phyloP scores from a whole-genome alignment of 2,329 filamentous ascomycete genomes.

The Fusarium chaquense region DNA sequence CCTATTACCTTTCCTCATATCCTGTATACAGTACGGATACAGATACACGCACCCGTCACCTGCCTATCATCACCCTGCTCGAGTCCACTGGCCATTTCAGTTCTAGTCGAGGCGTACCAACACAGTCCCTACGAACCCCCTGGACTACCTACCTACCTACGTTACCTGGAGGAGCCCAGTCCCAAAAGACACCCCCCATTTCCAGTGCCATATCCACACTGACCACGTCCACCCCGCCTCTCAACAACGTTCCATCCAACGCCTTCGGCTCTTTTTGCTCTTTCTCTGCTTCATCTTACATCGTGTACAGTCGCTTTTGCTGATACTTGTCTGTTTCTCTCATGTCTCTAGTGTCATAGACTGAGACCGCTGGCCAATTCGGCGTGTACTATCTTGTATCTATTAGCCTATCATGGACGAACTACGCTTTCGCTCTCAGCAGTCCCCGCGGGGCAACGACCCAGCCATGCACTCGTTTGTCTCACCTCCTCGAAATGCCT shows the following conservation, averaged over 20 bases:
- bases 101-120: conserved; percentile 31
- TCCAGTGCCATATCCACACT: conserved; percentile 47
- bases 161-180: conserved; percentile 38
- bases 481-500: conserved; percentile 78
- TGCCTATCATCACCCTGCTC: conserved; percentile 18
- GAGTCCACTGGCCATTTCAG: conserved; percentile 21
- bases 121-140: conserved; percentile 32
- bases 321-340: conserved; percentile 51
- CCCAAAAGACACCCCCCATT: conserved; percentile 37
- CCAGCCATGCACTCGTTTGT: conserved; percentile 79
- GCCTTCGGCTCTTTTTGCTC: conserved; percentile 46
- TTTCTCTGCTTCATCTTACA: conserved; percentile 39
- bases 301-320: conserved; percentile 40
- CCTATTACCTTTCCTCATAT: conserved; percentile 4
- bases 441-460: conserved; percentile 79
- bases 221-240: conserved; percentile 50
- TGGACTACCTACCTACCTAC: conserved; percentile 10
- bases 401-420: conserved; percentile 73
- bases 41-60: conserved; percentile 22
- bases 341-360: conserved; percentile 54
- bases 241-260: conserved; percentile 50
- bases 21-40: conserved; percentile 20
- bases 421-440: conserved; percentile 80
- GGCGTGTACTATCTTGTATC: conserved; percentile 57
- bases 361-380: conserved; percentile 52